Percentiles rank a stretch among this genome's conserved stretches.
phyloP scores from a whole-genome alignment of 352 stramenopile genomes.

The Phytopythium cucurbitacearum region DNA sequence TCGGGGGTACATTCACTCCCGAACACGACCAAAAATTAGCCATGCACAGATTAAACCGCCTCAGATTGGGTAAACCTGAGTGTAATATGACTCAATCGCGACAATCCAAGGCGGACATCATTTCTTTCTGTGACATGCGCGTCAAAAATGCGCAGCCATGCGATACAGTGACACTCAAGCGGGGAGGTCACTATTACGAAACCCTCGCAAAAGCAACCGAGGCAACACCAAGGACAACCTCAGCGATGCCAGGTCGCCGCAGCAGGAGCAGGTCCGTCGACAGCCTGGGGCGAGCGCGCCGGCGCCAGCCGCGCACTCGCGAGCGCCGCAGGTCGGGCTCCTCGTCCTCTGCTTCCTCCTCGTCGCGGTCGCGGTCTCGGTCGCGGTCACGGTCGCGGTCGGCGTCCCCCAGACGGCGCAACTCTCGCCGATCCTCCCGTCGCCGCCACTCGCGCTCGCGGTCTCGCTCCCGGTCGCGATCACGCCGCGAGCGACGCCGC shows the following conservation, averaged over 20 bases:
- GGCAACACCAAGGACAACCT: no score
- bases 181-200: no score
- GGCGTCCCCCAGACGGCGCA: slow-evolving; percentile 19
- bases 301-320: slow-evolving; percentile 10
- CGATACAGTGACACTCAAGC: no score
- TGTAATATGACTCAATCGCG: no score
- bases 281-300: slow-evolving; percentile 45
- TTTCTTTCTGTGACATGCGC: no score
- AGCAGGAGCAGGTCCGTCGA: slow-evolving; percentile 63
- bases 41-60: no score
- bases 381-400: slow-evolving; percentile 31
- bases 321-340: slow-evolving; percentile 9
- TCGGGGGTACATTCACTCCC: no score
- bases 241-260: slow-evolving; percentile 7
- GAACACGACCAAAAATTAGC: no score
- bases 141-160: no score
- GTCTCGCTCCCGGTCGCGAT: slow-evolving; percentile 14
- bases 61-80: no score
- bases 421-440: slow-evolving; percentile 20
- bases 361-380: slow-evolving; percentile 13
- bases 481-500: background rate
- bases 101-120: no score
- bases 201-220: no score
- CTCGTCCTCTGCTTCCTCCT: slow-evolving; percentile 13
- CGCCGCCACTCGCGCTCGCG: slow-evolving; percentile 16